Evolutionary conservation across 2,329 filamentous ascomycete genomes (phyloP).

Genomic region (Orbilia javanica): DNA sequence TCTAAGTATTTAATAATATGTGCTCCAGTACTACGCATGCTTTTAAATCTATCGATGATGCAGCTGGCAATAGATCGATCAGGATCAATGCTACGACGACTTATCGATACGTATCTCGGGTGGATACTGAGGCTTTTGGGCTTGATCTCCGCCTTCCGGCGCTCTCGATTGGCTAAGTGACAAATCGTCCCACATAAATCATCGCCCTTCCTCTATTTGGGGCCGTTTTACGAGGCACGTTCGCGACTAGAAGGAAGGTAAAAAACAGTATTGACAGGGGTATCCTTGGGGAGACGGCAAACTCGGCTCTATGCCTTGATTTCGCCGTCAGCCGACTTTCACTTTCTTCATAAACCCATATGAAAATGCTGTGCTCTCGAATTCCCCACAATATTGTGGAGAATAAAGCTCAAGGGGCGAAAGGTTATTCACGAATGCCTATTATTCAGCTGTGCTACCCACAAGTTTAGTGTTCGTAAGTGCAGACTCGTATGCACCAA

Average conservation of each 20-base stretch:
- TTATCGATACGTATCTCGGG: constrained; percentile 31
- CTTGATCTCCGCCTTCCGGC: constrained; percentile 24
- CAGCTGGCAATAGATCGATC: not conserved
- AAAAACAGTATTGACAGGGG: constrained; percentile 8
- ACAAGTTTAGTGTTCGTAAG: not conserved
- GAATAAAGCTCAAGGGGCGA: not conserved
- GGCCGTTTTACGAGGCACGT: constrained; percentile 9
- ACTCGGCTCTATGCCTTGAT: constrained; percentile 35
- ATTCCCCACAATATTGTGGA: constrained; percentile 11
- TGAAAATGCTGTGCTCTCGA: not conserved
- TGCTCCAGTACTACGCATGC: not conserved
- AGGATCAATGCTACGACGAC: constrained; percentile 13
- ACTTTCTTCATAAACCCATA: no score
- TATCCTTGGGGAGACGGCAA: constrained; percentile 35
- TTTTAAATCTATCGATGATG: constrained; percentile 10
- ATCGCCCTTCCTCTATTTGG: constrained; percentile 13
- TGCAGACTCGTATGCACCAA: not conserved
- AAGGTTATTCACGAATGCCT: not conserved
- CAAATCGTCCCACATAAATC: constrained; percentile 12
- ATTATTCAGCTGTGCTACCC: not conserved
- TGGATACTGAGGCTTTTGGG: constrained; percentile 21
- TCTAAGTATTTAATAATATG: not conserved
- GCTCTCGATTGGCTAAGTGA: constrained; percentile 37
- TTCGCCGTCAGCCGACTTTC: not conserved
- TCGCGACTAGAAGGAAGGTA: constrained; percentile 36